Base-by-base conservation (phyloP, 192 early-diverging fungal species). In the Mycoemilia scoparia region DNA sequence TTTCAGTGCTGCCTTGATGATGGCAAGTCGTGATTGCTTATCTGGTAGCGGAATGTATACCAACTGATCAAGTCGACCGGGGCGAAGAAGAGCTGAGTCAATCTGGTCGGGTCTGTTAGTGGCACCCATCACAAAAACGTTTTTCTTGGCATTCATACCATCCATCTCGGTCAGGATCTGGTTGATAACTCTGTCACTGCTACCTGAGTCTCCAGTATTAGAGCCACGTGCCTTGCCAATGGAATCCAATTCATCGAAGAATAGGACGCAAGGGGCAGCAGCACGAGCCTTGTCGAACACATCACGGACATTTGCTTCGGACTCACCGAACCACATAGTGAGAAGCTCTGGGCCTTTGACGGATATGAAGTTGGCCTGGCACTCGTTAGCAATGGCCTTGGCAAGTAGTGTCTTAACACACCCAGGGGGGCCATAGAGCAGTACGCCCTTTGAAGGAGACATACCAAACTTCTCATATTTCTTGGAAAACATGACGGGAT, bases 261-360 rank as follows among this genome's bases (percentile, higher is more conserved):
- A 98, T 86, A 98, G 87, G 20, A 98, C 93, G 60, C 93, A 98
- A 20, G 93, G 93, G 7, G 90, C 82, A 20, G 90, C 91, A 3
- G 90, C 84, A 41, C 91, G 78, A 11, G 90, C 93, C 71, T 93
- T 91, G 67, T 96, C 90, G 69, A 98, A 98, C 24, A 98, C 90
- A 58, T 96, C 87, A 35, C 93, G 88, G 25, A 96, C 93, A 47
- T 96, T 96, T 41, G 91, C 89, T 57, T 98, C 93, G 5, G 89
- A 93, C 60, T 98, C 93, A 61, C 93, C 93, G 50, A 98, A 93
- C 89, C 89, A 98, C 93, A 96, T 98, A 36, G 88, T 96, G 38
- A 98, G 73, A 34, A 98, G 67, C 61, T 98, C 93, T 18, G 93
- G 93, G 39, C 91, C 93, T 74, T 93, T 96, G 70, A 97, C 90